phyloP scores from a whole-genome alignment of 225 moss, liverwort and hornwort genomes.

The Neckera pumila region DNA sequence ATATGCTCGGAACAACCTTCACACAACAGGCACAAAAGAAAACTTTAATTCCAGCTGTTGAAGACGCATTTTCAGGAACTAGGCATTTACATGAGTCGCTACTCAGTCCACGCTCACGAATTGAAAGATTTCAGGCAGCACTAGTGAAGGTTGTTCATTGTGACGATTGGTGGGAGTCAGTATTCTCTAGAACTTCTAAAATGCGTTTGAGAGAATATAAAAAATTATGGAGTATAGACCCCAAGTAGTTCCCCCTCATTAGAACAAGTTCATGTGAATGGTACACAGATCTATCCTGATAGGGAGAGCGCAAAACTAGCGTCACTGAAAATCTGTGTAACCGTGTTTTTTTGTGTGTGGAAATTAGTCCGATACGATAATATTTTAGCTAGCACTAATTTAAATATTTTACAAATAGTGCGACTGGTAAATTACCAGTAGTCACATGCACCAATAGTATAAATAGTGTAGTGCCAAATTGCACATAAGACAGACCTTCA shows the following conservation, averaged over 20 bases:
- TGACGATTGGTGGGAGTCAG: neutral
- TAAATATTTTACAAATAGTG: neutral
- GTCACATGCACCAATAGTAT: neutral
- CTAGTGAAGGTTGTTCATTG: neutral
- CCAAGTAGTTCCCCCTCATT: neutral
- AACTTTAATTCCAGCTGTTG: neutral
- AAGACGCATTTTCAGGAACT: neutral
- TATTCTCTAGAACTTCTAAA: neutral
- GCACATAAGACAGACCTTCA: neutral
- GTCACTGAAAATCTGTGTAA: neutral
- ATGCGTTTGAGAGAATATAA: neutral
- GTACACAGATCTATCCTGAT: neutral
- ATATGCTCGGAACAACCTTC: conserved; percentile 66
- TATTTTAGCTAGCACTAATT: neutral
- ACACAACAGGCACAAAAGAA: neutral
- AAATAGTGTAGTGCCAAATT: neutral
- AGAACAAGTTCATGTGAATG: neutral
- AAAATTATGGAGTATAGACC: no score
- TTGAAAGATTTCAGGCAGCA: neutral
- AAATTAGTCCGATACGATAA: no score
- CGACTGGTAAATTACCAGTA: neutral
- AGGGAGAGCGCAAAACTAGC: neutral
- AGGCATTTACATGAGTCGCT: neutral
- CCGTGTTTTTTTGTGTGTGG: no score
- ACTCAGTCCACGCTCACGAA: neutral